Base-by-base conservation (phyloP, 2,329 filamentous ascomycete species). In the Penicillium sp. region DNA sequence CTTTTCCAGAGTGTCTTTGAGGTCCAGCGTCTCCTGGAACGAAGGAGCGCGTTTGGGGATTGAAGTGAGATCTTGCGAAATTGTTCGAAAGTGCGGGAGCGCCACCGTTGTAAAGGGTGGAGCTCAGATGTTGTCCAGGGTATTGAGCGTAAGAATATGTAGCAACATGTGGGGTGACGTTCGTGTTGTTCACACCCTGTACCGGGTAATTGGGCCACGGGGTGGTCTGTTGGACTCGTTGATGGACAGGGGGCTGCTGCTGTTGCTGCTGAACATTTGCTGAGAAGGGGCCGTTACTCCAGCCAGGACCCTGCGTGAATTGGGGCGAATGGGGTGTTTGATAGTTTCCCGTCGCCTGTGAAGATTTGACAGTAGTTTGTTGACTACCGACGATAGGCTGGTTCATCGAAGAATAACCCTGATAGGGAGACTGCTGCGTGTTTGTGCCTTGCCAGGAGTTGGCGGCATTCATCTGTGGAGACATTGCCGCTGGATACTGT, bases 41-140 rank as follows among this genome's bases (percentile, higher is more conserved):
- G 67, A 97, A 96, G 0, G 90, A 87, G 63, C 95, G 88, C 12
- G 88, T 96, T 71, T 95, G 90, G 1, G 90, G 91, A 64, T 96
- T 96, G 73, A 97, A 96, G 9, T 86, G 82, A 59, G 89, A 88
- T 49, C 90, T 80, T 63, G 86, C 88, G 64, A 82, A 94, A 69
- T 85, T 93, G 33, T 88, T 88, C 11, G 89, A 88, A 48, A 94
- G 83, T 5, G 88, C 87, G 65, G 95, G 88, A 63, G 90, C 85
- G 49, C 80, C 81, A 66, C 86, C 81, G 59, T 86, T 86, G 52
- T 86, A 78, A 26, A 87, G 83, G 42, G 84, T 83, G 44, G 78
- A 76, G 25, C 64, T 60, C 51, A 70, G 57, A 32, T 64, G 57
- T 53, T 86, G 82, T 13, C 76, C 80, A 4, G 88, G 86, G 40